Evolutionary conservation across 2,329 filamentous ascomycete species (phyloP), one percentile per base, ranked within the genome.

Genomic region (Leptographium procerum): DNA sequence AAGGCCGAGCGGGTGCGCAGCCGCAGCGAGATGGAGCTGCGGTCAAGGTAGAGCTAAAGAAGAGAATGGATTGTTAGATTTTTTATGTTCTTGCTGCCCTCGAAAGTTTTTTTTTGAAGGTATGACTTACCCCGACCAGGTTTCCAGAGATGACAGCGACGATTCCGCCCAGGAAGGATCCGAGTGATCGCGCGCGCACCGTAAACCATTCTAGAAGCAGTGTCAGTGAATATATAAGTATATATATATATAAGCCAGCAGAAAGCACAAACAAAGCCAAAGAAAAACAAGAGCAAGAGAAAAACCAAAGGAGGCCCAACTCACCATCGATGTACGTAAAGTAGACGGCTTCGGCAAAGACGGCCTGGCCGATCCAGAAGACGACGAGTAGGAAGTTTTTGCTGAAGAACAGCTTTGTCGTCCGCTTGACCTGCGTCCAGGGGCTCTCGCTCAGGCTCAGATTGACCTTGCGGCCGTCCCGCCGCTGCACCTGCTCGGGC

Each of bases 331-430:
- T 72, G 60, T 85, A 90, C 0, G 86, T 89, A 68, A 85, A 88
- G 69, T 85, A 87, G 0, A 89, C 85, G 0, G 87, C 83, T 67
- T 90, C 86, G 0, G 84, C 73, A 66, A 86, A 90, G 0, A 88
- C 86, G 0, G 83, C 83, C 63, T 89, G 84, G 1, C 83, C 83
- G 45, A 90, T 89, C 62, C 87, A 81, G 0, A 85, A 76, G 3
- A 89, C 69, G 1, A 88, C 75, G 1, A 88, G 72, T 1, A 89
- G 69, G 59, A 87, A 88, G 33, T 79, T 77, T 50, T 76, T 81
- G 2, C 73, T 81, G 33, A 84, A 70, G 62, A 89, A 87, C 0
- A 83, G 71, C 58, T 75, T 79, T 0, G 75, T 72, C 1, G 81
- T 87, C 2, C 75, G 73, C 61, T 79, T 81, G 28, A 89, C 70